A percentile compares a stretch with the other conserved stretches of the same genome.
phyloP scores from a whole-genome alignment of 345 rosid species.

The Aquilaria sinensis region DNA sequence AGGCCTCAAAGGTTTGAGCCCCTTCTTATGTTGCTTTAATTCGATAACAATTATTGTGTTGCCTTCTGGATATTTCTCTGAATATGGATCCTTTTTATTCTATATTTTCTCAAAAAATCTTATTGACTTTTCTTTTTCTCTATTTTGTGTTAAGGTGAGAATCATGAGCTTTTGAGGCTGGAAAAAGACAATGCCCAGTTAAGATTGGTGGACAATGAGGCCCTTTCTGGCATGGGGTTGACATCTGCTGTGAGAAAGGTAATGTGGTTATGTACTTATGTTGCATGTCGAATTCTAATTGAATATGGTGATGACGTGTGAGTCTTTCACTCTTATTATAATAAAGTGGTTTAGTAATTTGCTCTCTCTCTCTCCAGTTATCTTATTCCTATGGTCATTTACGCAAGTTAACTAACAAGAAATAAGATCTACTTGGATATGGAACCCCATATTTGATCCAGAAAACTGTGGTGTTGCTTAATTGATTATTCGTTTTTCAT shows the following conservation, averaged over 20 bases:
- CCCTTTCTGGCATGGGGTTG: constrained; percentile 51
- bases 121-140: not conserved
- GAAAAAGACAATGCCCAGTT: constrained; percentile 22
- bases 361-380: not conserved
- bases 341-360: not conserved
- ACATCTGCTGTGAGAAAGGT: constrained; percentile 74
- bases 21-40: not conserved
- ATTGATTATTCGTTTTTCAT: constrained; percentile 1
- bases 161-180: constrained; percentile 19
- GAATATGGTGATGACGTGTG: constrained; percentile 2
- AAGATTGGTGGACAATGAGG: constrained; percentile 42
- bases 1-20: constrained; percentile 45
- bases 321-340: not conserved
- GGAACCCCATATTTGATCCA: not conserved
- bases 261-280: constrained; percentile 5
- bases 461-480: not conserved
- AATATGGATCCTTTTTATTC: not conserved
- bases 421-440: not conserved
- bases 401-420: not conserved
- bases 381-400: not conserved
- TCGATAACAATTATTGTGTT: not conserved
- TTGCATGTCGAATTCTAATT: not conserved
- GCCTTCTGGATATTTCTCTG: not conserved
- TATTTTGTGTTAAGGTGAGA: constrained; percentile 26
- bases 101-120: not conserved